Evolutionary conservation across 495 filamentous ascomycete genomes (phyloP).

Genomic region (Penicillium atrosanguineum): DNA sequence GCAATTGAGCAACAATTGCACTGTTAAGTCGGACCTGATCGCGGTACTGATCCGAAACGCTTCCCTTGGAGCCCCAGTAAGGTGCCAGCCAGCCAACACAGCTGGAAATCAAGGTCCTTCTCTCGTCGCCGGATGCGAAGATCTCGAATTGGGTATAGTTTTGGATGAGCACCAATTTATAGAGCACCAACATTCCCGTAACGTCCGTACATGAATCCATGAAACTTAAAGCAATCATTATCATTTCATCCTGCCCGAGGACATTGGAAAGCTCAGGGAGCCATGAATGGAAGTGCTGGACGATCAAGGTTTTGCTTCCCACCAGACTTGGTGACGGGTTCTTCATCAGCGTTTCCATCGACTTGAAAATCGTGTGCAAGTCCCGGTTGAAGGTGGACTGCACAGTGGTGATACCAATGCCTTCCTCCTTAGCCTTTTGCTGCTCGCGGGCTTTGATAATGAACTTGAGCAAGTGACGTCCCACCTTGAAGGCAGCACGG

Average conservation of each 20-base stretch:
- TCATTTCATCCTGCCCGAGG: constrained; percentile 77
- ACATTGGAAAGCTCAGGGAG: constrained; percentile 79
- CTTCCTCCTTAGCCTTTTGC: constrained; percentile 84
- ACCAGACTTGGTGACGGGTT: constrained; percentile 80
- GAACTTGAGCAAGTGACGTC: constrained; percentile 88
- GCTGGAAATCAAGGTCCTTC: constrained; percentile 69
- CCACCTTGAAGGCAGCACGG: constrained; percentile 92
- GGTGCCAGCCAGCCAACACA: constrained; percentile 89
- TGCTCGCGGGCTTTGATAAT: constrained; percentile 86
- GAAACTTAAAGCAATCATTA: constrained; percentile 88
- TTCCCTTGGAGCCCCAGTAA: constrained; percentile 78
- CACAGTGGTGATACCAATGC: constrained; percentile 80
- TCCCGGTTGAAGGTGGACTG: constrained; percentile 78
- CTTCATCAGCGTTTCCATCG: constrained; percentile 83
- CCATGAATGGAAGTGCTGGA: constrained; percentile 97
- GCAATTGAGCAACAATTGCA: constrained; percentile 82
- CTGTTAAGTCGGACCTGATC: constrained; percentile 92
- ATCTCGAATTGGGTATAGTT: constrained; percentile 78
- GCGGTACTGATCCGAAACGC: constrained; percentile 80
- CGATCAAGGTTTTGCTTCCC: constrained; percentile 90
- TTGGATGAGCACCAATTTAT: constrained; percentile 89
- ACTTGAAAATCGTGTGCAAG: constrained; percentile 82
- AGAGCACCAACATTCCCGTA: constrained; percentile 90
- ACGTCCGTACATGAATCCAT: constrained; percentile 86
- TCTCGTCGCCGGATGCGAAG: constrained; percentile 73